Evolutionary conservation across 1,284 basidiomycete species (phyloP), one percentile per base, ranked within the genome.

Genomic region (Salmacisia buchloeana): DNA sequence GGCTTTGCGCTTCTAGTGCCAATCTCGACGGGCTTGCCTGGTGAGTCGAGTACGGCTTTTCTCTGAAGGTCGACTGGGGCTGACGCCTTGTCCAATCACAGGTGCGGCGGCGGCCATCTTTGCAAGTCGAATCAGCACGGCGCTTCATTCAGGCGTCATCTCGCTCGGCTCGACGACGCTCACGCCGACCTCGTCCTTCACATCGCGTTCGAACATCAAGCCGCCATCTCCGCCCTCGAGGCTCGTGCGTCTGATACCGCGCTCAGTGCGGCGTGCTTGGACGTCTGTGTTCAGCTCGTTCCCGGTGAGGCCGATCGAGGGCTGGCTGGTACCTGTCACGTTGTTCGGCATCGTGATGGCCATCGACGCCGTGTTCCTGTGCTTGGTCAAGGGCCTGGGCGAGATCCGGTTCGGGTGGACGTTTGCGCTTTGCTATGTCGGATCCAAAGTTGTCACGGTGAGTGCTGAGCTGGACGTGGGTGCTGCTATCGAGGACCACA

Each of bases 1-100:
- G 94, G 91, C 2, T 97, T 91, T 74, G 91, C 91, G 0, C 82
- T 97, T 0, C 83, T 98, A 4, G 89, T 90, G 0, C 86, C 96
- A 15, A 90, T 93, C 13, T 90, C 96, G 68, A 91, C 90, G 34
- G 92, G 92, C 23, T 60, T 74, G 15, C 72, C 73, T 2, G 72
- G 56, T 54, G 27, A 54, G 49, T 49, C 45, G 12, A 9, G 18
- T 18, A 35, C n/a, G 4, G 18, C 52, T 23, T 58, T 4, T 2
- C 15, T 21, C 41, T 15, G 34, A 15, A 49, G 25, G 27, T n/a
- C 23, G 23, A 3, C 25, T 31, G 6, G 21, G 34, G 52, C 29
- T 25, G 35, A 45, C 23, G 5, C 29, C 10, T 63, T 82, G 96
- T 6, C 89, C 90, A 0, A 92, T 18, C 21, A 9, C 49, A 54